A percentile compares a stretch with the other conserved stretches of the same genome.
phyloP scores from a whole-genome alignment of 1,284 basidiomycete genomes.

The Cutaneotrichosporon sp. region DNA sequence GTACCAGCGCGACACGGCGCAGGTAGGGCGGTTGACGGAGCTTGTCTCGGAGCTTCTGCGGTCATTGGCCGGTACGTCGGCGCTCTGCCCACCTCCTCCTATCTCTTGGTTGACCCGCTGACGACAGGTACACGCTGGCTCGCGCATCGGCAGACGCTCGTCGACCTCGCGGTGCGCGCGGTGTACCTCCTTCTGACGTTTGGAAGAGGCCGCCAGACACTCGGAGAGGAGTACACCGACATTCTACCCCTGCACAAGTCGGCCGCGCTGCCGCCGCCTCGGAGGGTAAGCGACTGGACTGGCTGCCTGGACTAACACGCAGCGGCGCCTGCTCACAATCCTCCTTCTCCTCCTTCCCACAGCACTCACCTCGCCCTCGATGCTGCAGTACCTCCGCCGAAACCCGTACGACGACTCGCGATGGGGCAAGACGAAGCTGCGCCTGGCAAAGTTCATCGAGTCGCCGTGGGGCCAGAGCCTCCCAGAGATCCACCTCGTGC shows the following conservation, averaged over 20 bases:
- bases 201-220: slow-evolving; percentile 72
- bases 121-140: slow-evolving; percentile 73
- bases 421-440: slow-evolving; percentile 8
- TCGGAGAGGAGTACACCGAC: slow-evolving; percentile 88
- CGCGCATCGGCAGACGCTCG: slow-evolving; percentile 71
- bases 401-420: slow-evolving; percentile 7
- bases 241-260: slow-evolving; percentile 63
- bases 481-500: slow-evolving; percentile 68
- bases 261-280: slow-evolving; percentile 17
- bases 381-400: slow-evolving; percentile 49
- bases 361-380: slow-evolving; percentile 51
- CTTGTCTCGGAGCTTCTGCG: slow-evolving; percentile 69
- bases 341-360: slow-evolving; percentile 56
- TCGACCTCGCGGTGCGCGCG: slow-evolving; percentile 65
- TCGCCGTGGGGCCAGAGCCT: slow-evolving; percentile 34
- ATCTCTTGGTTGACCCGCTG: background rate
- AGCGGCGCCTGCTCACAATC: slow-evolving; percentile 58
- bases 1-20: slow-evolving; percentile 75
- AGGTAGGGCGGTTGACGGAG: slow-evolving; percentile 67
- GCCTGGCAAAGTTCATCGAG: slow-evolving; percentile 27
- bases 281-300: slow-evolving; percentile 15
- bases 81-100: background rate
- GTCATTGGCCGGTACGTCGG: slow-evolving; percentile 64
- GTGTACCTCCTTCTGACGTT: slow-evolving; percentile 71
- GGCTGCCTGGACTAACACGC: slow-evolving; percentile 10